Conservation (phyloP, 2,329 filamentous ascomycete genomes). For the Claviceps pazoutovae region DNA sequence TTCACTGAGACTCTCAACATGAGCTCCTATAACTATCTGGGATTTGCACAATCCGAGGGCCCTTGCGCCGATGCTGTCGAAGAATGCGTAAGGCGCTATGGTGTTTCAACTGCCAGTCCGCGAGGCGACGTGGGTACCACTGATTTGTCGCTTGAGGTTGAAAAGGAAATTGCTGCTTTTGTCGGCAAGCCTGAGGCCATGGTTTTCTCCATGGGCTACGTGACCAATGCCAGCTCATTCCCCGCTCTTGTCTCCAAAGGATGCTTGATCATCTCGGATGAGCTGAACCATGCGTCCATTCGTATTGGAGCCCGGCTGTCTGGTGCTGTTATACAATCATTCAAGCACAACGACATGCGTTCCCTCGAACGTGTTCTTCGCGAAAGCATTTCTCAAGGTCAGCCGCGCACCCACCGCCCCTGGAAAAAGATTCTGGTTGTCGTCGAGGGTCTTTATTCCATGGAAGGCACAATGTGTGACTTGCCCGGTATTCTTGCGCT, state of each 20-base stretch:
- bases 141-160: constrained; percentile 78
- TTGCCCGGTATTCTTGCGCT: constrained; percentile 77
- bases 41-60: constrained; percentile 93
- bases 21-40: constrained; percentile 99
- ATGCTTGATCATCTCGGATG: constrained; percentile 87
- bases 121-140: constrained; percentile 74
- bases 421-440: constrained; percentile 99
- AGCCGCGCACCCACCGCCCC: constrained; percentile 92
- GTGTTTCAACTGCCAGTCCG: constrained; percentile 68
- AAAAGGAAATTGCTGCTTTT: constrained; percentile 77
- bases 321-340: constrained; percentile 86
- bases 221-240: constrained; percentile 88
- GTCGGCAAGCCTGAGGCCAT: constrained; percentile 90
- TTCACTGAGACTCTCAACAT: constrained; percentile 92
- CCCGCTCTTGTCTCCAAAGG: constrained; percentile 86
- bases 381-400: constrained; percentile 88
- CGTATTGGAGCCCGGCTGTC: constrained; percentile 89
- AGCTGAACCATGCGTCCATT: constrained; percentile 95
- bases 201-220: constrained; percentile 98
- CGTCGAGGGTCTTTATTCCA: constrained; percentile 94
- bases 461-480: constrained; percentile 98
- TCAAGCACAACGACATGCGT: constrained; percentile 93
- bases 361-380: constrained; percentile 77
- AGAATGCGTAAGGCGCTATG: constrained; percentile 70
- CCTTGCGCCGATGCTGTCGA: constrained; percentile 91